Conservation (phyloP, 1,139 yeast genomes). For the Geotrichum aggregatum region DNA sequence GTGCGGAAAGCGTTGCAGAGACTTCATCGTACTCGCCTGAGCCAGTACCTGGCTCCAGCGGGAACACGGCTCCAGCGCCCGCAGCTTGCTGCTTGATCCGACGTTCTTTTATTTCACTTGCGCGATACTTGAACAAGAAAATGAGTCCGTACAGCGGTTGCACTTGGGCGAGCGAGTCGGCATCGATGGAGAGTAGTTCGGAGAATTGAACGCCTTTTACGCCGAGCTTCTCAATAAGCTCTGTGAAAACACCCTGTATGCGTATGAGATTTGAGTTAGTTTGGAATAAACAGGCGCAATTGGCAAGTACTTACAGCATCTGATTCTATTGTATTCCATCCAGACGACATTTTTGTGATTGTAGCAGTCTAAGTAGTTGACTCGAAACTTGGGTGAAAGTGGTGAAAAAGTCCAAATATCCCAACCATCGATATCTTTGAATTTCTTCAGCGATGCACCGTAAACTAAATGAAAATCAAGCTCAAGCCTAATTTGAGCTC, state of each 20-base stretch:
- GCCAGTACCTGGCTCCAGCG: conserved; percentile 37
- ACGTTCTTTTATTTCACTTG: conserved; percentile 26
- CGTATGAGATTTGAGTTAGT: conserved; percentile 25
- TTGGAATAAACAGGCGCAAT: conserved; percentile 25
- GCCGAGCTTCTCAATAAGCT: conserved; percentile 56
- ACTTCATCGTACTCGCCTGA: conserved; percentile 46
- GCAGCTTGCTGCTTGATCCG: conserved; percentile 14
- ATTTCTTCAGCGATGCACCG: not conserved
- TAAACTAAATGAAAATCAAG: conserved; percentile 1
- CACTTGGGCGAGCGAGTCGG: conserved; percentile 41
- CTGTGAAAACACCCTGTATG: conserved; percentile 58
- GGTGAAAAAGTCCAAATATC: not conserved
- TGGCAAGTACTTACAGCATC: conserved; percentile 45
- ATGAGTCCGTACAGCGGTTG: conserved; percentile 56
- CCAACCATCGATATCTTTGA: not conserved
- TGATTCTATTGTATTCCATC: conserved; percentile 70
- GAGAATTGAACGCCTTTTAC: conserved; percentile 56
- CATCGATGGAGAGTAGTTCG: conserved; percentile 55
- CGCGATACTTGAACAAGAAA: conserved; percentile 60
- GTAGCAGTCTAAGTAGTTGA: not conserved
- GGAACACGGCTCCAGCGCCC: conserved; percentile 30
- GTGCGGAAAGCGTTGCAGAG: conserved; percentile 14
- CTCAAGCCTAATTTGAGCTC: not conserved
- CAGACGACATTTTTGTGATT: conserved; percentile 25
- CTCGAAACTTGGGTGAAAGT: not conserved